These are phyloP conservation scores for Tolypocladium pustulatum DNA, from an alignment of 2,329 filamentous ascomycete species.

Conservation along the genomic window DNA sequence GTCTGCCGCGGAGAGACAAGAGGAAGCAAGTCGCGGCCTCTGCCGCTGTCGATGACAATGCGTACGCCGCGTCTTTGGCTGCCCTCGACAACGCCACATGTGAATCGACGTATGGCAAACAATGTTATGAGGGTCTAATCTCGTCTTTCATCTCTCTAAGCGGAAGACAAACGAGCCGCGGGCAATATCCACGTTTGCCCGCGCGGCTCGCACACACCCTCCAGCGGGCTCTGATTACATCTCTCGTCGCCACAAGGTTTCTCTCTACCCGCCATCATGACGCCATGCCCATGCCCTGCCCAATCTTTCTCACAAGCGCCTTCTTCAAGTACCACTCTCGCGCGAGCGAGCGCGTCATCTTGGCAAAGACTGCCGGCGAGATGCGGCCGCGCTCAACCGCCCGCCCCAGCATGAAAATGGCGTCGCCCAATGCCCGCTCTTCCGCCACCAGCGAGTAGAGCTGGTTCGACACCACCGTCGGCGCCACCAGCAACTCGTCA, in stretches of 20 bases:
- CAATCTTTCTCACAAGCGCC: constrained; percentile 69
- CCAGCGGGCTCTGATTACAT: not conserved
- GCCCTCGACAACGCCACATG: not conserved
- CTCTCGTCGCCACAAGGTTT: not conserved
- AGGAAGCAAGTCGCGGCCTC: not conserved
- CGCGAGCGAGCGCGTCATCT: constrained; percentile 63
- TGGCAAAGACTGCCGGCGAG: constrained; percentile 62
- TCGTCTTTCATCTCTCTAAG: not conserved
- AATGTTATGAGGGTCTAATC: not conserved
- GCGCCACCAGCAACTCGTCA: constrained; percentile 86
- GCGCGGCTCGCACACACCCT: not conserved
- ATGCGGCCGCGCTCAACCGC: constrained; percentile 66
- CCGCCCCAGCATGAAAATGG: constrained; percentile 70
- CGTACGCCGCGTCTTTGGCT: not conserved
- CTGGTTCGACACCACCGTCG: constrained; percentile 87
- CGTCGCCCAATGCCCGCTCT: constrained; percentile 76
- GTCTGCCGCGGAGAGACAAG: not conserved
- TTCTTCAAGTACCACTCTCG: constrained; percentile 79
- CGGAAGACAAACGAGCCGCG: not conserved
- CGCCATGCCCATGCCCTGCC: constrained; percentile 59
- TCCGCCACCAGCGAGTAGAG: constrained; percentile 84
- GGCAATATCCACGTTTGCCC: not conserved
- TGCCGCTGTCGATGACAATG: not conserved
- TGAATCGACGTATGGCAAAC: not conserved
- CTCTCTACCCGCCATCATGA: constrained; percentile 9